A percentile compares a stretch with the other conserved stretches of the same genome.
Evolutionary conservation across 164 flowering plant genomes (phyloP).

Genomic region (Piper betle): DNA sequence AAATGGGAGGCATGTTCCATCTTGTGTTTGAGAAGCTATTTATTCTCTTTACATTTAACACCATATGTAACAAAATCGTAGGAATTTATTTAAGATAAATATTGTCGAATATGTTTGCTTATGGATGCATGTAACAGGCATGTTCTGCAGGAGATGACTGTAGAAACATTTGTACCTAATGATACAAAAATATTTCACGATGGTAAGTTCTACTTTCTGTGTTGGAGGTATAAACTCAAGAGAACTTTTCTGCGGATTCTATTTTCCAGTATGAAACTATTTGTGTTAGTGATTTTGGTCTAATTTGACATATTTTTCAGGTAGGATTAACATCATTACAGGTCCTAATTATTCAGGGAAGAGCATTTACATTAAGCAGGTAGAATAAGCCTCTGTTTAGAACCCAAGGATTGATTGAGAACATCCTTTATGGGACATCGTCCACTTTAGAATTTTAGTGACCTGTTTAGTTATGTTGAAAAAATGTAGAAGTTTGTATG

Average conservation of each 20-base stretch:
- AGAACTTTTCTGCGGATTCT: neutral
- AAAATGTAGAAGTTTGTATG: neutral
- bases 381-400: slow-evolving; percentile 5
- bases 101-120: neutral
- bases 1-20: slow-evolving; percentile 60
- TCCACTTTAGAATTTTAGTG: neutral
- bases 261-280: too few species aligned
- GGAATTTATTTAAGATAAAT: neutral
- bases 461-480: neutral
- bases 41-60: neutral
- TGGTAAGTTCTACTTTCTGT: slow-evolving; percentile 27
- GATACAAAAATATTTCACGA: slow-evolving; percentile 58
- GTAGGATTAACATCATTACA: slow-evolving; percentile 71
- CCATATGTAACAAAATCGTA: neutral
- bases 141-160: slow-evolving; percentile 96
- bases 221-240: neutral
- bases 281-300: too few species aligned
- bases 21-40: neutral
- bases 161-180: slow-evolving; percentile 94
- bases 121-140: slow-evolving; percentile 36
- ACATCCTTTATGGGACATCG: neutral
- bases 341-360: slow-evolving; percentile 99
- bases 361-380: slow-evolving; percentile 94
- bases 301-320: slow-evolving; percentile 27
- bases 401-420: neutral